Evolutionary conservation across 805 yeast species (phyloP), one percentile per base, ranked within the genome.

Genomic region (Nakazawaea anatomiae): DNA sequence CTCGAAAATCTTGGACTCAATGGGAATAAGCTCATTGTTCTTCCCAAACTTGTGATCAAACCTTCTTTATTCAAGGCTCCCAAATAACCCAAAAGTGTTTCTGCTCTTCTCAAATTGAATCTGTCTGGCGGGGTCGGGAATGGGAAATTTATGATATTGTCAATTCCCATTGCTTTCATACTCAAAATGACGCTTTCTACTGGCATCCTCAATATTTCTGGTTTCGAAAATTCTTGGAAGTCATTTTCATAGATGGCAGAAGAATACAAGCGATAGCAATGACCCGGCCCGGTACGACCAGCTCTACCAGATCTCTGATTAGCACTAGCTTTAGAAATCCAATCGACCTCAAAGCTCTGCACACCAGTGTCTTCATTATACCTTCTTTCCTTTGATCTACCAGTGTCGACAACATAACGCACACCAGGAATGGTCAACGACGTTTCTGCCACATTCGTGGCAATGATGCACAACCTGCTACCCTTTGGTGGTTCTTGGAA

Each of bases 391-490:
- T 94, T 94, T 0, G 96, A 77, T 55, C 98, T 79, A 28, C 99
- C 99, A 68, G 95, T 81, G 66, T 94, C 99, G 45, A 94, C 88
- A 36, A 94, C 99, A 62, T 94, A 94, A 52, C 95, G 74, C 39
- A 95, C 87, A 8, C 96, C 95, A 0, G 99, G 99, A 58, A 94
- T 94, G 0, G 99, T 94, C 63, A 94, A 76, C 1, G 97, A 90
- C 0, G 99, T 94, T 66, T 94, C 99, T 0, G 99, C 99, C 52
- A 94, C 96, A 63, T 94, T 94, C 1, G 99, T 94, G 5, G 99
- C 96, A 34, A 94, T 89, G 39, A 94, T 86, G 72, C 97, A 90
- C 8, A 94, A 66, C 60, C 99, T 76, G 40, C 90, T 77, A 4
- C 96, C 96, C 29, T 72, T 69, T 3, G 99, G 99, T 2, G 97